phyloP scores from a whole-genome alignment of 2,329 filamentous ascomycete genomes.

The Hypoxylon sp. region DNA sequence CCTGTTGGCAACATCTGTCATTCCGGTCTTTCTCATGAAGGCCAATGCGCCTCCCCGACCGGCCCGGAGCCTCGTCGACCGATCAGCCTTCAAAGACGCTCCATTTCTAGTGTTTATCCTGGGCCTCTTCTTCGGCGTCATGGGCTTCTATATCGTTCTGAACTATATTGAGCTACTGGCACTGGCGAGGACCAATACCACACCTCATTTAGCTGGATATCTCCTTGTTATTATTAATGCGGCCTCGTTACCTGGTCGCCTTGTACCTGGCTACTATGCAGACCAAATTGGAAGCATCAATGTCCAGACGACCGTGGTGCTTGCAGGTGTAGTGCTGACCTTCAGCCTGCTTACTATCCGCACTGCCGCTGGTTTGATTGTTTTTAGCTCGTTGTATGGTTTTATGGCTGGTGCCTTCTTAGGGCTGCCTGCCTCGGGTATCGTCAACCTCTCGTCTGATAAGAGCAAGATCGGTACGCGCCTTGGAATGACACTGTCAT shows the following conservation, averaged over 20 bases:
- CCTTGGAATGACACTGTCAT: constrained; percentile 40
- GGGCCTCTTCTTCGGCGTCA: too few species aligned
- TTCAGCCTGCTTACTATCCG: constrained; percentile 33
- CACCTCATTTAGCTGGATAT: constrained; percentile 23
- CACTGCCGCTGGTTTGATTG: constrained; percentile 24
- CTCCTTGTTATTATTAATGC: constrained; percentile 42
- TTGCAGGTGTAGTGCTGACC: constrained; percentile 30
- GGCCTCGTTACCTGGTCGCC: constrained; percentile 31
- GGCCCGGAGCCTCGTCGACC: too few species aligned
- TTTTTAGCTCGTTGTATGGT: constrained; percentile 32
- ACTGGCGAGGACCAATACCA: constrained; percentile 8
- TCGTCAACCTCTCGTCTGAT: constrained; percentile 37
- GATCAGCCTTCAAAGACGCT: too few species aligned
- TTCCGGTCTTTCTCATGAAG: constrained; percentile 17
- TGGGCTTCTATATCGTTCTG: too few species aligned
- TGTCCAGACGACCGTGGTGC: constrained; percentile 28
- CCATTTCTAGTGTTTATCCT: too few species aligned
- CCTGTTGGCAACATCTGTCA: constrained; percentile 25
- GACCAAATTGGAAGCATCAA: constrained; percentile 35
- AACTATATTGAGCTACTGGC: constrained; percentile 2
- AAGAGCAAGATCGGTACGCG: constrained; percentile 43
- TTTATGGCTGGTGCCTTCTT: constrained; percentile 36
- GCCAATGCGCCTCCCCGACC: too few species aligned
- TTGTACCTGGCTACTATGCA: constrained; percentile 35
- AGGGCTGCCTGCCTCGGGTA: constrained; percentile 35